phyloP scores from a whole-genome alignment of 768 basidiomycete genomes.

The Leccinellum luteum region DNA sequence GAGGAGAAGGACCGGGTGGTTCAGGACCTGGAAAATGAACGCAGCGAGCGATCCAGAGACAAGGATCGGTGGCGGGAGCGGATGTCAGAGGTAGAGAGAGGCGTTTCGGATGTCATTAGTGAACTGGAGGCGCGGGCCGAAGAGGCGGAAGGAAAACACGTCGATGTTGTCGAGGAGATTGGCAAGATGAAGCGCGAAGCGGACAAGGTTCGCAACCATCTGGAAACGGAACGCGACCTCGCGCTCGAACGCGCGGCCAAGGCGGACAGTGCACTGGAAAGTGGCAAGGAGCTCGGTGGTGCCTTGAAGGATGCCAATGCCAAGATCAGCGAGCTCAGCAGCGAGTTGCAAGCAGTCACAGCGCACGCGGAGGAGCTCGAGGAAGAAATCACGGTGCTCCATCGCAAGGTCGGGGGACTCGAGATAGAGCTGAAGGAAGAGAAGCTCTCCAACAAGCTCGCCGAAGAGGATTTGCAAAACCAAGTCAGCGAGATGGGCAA shows the following conservation, averaged over 20 bases:
- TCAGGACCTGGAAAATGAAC: slow-evolving; percentile 52
- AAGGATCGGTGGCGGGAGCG: slow-evolving; percentile 69
- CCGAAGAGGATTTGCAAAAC: slow-evolving; percentile 38
- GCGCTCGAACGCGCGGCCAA: slow-evolving; percentile 60
- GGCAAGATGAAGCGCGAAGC: slow-evolving; percentile 41
- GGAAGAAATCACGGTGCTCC: slow-evolving; percentile 52
- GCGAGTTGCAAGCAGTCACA: slow-evolving; percentile 53
- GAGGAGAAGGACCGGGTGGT: slow-evolving; percentile 46
- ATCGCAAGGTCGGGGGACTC: slow-evolving; percentile 51
- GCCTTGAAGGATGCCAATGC: slow-evolving; percentile 67
- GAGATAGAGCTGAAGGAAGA: slow-evolving; percentile 59
- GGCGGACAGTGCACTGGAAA: slow-evolving; percentile 62
- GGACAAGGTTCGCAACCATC: slow-evolving; percentile 43
- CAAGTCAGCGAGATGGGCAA: slow-evolving; percentile 31
- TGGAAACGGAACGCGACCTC: slow-evolving; percentile 51
- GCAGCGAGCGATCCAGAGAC: slow-evolving; percentile 56
- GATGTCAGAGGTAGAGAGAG: slow-evolving; percentile 68
- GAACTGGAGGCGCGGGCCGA: slow-evolving; percentile 58
- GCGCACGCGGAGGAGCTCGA: slow-evolving; percentile 59
- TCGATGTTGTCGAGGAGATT: slow-evolving; percentile 40
- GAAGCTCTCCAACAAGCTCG: slow-evolving; percentile 38
- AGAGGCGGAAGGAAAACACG: slow-evolving; percentile 48
- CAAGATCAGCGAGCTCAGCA: slow-evolving; percentile 50
- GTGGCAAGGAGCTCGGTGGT: slow-evolving; percentile 64
- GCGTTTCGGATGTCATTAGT: slow-evolving; percentile 64